These are phyloP conservation scores for Lignosus rhinocerotis DNA, from an alignment of 1,284 basidiomycete genomes.

Conservation along the genomic window DNA sequence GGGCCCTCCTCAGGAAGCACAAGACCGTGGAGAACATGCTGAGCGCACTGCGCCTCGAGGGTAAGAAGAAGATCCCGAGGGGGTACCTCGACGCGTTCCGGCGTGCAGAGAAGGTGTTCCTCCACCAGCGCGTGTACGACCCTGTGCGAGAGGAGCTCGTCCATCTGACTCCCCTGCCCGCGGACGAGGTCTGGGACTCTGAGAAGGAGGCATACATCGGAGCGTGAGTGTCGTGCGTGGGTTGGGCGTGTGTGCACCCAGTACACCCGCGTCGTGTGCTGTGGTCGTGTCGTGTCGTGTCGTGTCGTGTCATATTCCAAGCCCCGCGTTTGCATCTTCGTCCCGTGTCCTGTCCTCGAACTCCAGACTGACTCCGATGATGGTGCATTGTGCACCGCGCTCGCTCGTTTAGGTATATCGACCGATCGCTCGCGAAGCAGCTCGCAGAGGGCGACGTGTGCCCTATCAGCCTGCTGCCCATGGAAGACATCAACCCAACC, in stretches of 20 bases:
- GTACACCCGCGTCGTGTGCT: slow-evolving; percentile 9
- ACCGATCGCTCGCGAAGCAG: slow-evolving; percentile 56
- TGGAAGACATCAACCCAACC: slow-evolving; percentile 79
- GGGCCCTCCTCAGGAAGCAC: slow-evolving; percentile 78
- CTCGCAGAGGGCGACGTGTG: slow-evolving; percentile 80
- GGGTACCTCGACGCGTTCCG: slow-evolving; percentile 75
- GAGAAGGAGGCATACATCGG: slow-evolving; percentile 78
- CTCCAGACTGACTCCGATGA: neutral
- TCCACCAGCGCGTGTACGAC: slow-evolving; percentile 93
- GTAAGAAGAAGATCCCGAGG: slow-evolving; percentile 79
- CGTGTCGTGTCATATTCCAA: too few species aligned
- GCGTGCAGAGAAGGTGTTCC: slow-evolving; percentile 89
- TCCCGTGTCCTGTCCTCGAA: slow-evolving; percentile 1
- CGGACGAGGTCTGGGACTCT: slow-evolving; percentile 54
- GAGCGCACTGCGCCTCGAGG: slow-evolving; percentile 80
- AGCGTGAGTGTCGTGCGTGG: slow-evolving; percentile 47
- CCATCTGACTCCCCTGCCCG: slow-evolving; percentile 61
- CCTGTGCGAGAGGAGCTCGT: slow-evolving; percentile 68
- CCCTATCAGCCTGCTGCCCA: slow-evolving; percentile 72
- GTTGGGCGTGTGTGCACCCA: slow-evolving; percentile 1
- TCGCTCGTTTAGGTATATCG: slow-evolving; percentile 51
- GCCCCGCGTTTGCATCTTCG: neutral
- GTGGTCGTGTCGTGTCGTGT: slow-evolving; percentile 5
- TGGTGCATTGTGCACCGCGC: slow-evolving; percentile 1
- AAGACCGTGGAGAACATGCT: slow-evolving; percentile 88